Evolutionary conservation across 768 basidiomycete genomes (phyloP).

Genomic region (Vishniacozyma victoriae): DNA sequence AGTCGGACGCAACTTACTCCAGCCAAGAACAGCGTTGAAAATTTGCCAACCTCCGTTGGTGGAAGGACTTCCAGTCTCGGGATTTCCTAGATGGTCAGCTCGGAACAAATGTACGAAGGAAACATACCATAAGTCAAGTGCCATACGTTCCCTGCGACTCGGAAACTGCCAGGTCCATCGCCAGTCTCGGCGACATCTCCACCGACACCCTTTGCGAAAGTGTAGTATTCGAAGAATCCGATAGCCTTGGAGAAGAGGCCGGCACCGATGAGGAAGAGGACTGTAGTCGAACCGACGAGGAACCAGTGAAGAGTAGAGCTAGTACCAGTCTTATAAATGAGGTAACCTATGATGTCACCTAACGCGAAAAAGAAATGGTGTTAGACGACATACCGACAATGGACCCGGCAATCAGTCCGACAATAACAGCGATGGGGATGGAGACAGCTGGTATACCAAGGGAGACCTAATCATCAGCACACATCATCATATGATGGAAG

Average conservation of each 20-base stretch:
- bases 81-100: constrained; percentile 4
- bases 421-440: constrained; percentile 84
- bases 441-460: constrained; percentile 73
- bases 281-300: constrained; percentile 83
- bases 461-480: constrained; percentile 52
- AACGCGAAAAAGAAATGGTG: background rate
- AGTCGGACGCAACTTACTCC: constrained; percentile 26
- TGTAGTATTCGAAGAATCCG: constrained; percentile 63
- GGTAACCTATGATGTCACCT: constrained; percentile 19
- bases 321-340: constrained; percentile 45
- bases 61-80: constrained; percentile 22
- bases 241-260: constrained; percentile 70
- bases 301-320: constrained; percentile 69
- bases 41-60: constrained; percentile 49
- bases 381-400: constrained; percentile 53
- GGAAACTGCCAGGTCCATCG: constrained; percentile 74
- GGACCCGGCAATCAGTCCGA: constrained; percentile 73
- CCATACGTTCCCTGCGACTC: constrained; percentile 75
- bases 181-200: constrained; percentile 55
- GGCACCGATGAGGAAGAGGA: constrained; percentile 87
- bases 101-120: too few species aligned
- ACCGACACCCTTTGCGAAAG: constrained; percentile 54
- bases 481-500: background rate
- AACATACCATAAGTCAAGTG: constrained; percentile 45
- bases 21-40: constrained; percentile 61